phyloP scores from a whole-genome alignment of 306 rosid genomes.

The Styphnolobium japonicum region DNA sequence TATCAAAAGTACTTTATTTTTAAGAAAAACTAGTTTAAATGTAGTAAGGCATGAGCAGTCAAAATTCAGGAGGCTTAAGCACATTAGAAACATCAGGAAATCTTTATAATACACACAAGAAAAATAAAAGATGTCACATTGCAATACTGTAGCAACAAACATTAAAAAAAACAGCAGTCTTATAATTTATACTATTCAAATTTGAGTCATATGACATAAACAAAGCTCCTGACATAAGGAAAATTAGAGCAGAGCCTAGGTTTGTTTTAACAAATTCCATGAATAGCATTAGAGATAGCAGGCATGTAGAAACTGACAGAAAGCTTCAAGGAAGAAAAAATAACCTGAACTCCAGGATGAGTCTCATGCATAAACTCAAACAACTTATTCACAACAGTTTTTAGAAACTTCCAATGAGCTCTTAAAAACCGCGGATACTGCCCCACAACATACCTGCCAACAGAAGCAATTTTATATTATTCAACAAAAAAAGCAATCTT shows the following conservation, averaged over 20 bases:
- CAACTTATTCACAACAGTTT: conserved; percentile 93
- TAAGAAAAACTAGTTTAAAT: neutral
- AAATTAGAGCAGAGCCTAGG: neutral
- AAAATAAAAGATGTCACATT: neutral
- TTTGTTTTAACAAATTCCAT: neutral
- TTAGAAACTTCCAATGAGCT: conserved; percentile 97
- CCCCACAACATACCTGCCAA: conserved; percentile 93
- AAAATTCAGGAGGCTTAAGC: neutral
- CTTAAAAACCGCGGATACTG: conserved; percentile 94
- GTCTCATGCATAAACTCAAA: conserved; percentile 99
- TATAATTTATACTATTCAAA: neutral
- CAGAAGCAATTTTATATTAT: neutral
- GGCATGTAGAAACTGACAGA: neutral
- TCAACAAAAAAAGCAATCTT: neutral
- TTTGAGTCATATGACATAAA: neutral
- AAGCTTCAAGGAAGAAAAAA: conserved; percentile 1
- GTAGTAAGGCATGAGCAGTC: neutral
- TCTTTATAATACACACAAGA: neutral
- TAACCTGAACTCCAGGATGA: conserved; percentile 99
- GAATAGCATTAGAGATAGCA: conserved; percentile 1
- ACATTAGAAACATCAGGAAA: neutral
- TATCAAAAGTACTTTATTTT: neutral
- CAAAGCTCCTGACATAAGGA: neutral
- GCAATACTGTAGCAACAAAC: neutral
- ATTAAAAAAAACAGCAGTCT: neutral